Conservation (phyloP, 139 green algal species). For the Spirogloea muscicola region DNA sequence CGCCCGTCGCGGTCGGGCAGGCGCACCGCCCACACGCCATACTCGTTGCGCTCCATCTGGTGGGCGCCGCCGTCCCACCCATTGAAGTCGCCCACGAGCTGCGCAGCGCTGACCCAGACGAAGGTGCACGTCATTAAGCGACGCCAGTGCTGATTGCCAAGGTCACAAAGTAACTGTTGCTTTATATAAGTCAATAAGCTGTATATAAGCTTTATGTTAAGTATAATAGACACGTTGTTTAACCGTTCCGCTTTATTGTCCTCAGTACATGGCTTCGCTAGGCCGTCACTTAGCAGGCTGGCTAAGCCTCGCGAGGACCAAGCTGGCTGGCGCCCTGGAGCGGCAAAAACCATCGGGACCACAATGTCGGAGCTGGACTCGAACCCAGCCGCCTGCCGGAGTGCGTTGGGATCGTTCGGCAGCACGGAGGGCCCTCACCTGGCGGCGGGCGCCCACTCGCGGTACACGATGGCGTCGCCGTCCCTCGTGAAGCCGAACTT, state of each 20-base stretch:
- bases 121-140: too few relatives aligned
- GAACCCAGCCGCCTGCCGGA: too few relatives aligned
- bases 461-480: slow-evolving; percentile 62
- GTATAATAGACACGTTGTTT: neutral
- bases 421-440: slow-evolving; percentile 38
- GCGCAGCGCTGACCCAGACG: slow-evolving; percentile 8
- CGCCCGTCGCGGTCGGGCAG: slow-evolving; percentile 34
- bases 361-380: too few relatives aligned
- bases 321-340: neutral
- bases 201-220: neutral
- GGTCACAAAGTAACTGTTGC: too few relatives aligned
- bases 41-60: slow-evolving; percentile 71
- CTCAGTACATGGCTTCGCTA: neutral
- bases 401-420: too few relatives aligned
- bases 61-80: slow-evolving; percentile 59
- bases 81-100: slow-evolving; percentile 90
- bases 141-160: too few relatives aligned
- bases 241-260: neutral
- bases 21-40: slow-evolving; percentile 45
- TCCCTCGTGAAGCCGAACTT: slow-evolving; percentile 68
- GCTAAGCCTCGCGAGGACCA: neutral
- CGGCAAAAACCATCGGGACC: neutral
- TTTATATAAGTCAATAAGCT: neutral
- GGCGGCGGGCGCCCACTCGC: slow-evolving; percentile 85
- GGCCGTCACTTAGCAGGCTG: neutral